A percentile compares a stretch with the other conserved stretches of the same genome.
Evolutionary conservation across 441 rosid genomes (phyloP).

Genomic region (Brassica balearica): DNA sequence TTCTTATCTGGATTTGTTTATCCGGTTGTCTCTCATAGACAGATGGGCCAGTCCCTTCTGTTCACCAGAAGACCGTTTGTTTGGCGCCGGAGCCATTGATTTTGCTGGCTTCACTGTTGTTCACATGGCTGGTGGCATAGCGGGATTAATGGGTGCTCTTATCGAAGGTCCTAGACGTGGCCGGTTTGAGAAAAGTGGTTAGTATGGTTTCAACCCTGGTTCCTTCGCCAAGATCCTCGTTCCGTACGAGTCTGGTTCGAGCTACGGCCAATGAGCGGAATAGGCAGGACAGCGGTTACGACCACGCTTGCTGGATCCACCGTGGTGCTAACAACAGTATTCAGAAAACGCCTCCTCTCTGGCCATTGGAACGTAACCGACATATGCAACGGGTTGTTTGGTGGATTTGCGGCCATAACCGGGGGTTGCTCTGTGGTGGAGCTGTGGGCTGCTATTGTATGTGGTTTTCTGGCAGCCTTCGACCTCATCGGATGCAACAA

Average conservation of each 20-base stretch:
- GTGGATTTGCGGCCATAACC: conserved; percentile 87
- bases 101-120: conserved; percentile 64
- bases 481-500: conserved; percentile 74
- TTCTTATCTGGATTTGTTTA: conserved; percentile 59
- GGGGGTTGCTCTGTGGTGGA: conserved; percentile 82
- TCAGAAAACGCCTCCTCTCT: too few species aligned
- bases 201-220: conserved; percentile 90
- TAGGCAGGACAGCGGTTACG: too few species aligned
- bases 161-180: conserved; percentile 91
- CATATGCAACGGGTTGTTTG: conserved; percentile 80
- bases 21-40: conserved; percentile 54
- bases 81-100: conserved; percentile 52
- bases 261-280: conserved; percentile 52
- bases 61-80: conserved; percentile 31
- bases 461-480: conserved; percentile 73
- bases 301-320: too few species aligned
- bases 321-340: too few species aligned
- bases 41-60: conserved; percentile 62
- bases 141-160: conserved; percentile 66
- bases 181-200: conserved; percentile 41
- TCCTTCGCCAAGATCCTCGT: conserved; percentile 64
- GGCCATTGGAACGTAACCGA: conserved; percentile 78
- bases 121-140: conserved; percentile 64
- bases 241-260: conserved; percentile 47
- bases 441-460: conserved; percentile 84